Evolutionary conservation across 2,329 filamentous ascomycete genomes (phyloP).

Genomic region (Neurospora crassa): DNA sequence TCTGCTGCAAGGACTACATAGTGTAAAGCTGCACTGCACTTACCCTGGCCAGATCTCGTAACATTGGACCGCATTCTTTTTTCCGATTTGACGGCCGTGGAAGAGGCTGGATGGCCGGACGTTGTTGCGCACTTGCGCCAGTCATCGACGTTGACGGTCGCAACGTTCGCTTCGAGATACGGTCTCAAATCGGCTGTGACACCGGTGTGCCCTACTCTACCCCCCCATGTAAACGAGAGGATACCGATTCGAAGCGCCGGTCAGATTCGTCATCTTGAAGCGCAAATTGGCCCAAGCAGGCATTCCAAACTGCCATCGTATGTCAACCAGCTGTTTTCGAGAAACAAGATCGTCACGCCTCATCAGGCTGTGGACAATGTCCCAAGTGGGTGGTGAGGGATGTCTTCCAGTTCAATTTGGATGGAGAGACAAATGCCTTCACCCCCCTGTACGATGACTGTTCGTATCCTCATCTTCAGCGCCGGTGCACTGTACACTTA

Average conservation of each 20-base stretch:
- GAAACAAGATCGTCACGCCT: neutral
- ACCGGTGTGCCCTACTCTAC: neutral
- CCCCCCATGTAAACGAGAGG: neutral
- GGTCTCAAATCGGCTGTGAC: neutral
- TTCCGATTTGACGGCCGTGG: neutral
- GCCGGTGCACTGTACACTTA: neutral
- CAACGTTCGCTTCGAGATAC: neutral
- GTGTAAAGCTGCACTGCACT: neutral
- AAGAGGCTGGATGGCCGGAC: neutral
- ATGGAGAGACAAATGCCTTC: neutral
- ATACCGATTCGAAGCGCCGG: neutral
- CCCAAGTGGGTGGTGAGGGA: neutral
- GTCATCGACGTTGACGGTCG: neutral
- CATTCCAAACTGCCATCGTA: neutral
- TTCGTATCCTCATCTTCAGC: neutral
- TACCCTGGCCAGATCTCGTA: neutral
- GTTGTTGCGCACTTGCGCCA: conserved; percentile 1
- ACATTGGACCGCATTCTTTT: neutral
- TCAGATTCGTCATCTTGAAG: neutral
- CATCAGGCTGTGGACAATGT: neutral
- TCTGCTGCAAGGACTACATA: neutral
- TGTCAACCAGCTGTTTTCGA: neutral
- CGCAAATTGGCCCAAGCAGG: neutral
- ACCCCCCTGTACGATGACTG: neutral
- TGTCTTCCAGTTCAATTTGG: neutral